Evolutionary conservation across 257 asterid species (phyloP).

Genomic region (Ilex asprella): DNA sequence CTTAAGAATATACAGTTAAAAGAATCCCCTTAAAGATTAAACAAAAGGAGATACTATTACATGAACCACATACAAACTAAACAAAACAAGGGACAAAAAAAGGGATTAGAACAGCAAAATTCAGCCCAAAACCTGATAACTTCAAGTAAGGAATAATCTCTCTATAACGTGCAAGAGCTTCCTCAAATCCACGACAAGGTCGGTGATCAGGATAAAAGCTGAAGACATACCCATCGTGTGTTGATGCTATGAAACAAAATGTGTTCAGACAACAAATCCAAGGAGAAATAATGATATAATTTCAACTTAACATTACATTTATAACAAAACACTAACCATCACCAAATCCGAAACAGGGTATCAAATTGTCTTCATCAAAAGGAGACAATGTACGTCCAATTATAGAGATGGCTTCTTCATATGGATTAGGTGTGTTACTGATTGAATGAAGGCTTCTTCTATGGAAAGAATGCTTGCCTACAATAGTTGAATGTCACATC

Average conservation of each 20-base stretch:
- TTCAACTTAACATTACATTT: neutral
- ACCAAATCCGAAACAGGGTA: slow-evolving; percentile 91
- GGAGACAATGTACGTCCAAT: slow-evolving; percentile 78
- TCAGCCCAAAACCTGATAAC: slow-evolving; percentile 48
- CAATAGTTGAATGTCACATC: slow-evolving; percentile 25
- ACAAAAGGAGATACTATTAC: no score
- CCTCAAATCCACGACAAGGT: slow-evolving; percentile 89
- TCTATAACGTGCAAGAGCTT: slow-evolving; percentile 67
- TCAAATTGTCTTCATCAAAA: slow-evolving; percentile 79
- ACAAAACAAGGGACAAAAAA: slow-evolving; percentile 6
- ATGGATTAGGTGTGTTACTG: slow-evolving; percentile 55
- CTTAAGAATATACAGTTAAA: neutral
- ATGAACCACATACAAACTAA: no score
- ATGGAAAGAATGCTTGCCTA: slow-evolving; percentile 67
- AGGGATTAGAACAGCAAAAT: neutral
- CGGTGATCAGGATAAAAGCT: slow-evolving; percentile 84
- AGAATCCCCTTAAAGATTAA: neutral
- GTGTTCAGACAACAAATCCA: slow-evolving; percentile 3
- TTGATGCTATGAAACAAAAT: slow-evolving; percentile 42
- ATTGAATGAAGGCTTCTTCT: slow-evolving; percentile 78
- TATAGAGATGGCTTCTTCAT: slow-evolving; percentile 87
- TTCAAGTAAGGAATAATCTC: slow-evolving; percentile 59
- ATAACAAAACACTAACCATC: slow-evolving; percentile 48
- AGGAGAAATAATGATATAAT: neutral
- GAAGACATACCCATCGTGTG: slow-evolving; percentile 72